A percentile compares a stretch with the other conserved stretches of the same genome.
Conservation (phyloP, 805 yeast genomes). For the Priceomyces fermenticarens region DNA sequence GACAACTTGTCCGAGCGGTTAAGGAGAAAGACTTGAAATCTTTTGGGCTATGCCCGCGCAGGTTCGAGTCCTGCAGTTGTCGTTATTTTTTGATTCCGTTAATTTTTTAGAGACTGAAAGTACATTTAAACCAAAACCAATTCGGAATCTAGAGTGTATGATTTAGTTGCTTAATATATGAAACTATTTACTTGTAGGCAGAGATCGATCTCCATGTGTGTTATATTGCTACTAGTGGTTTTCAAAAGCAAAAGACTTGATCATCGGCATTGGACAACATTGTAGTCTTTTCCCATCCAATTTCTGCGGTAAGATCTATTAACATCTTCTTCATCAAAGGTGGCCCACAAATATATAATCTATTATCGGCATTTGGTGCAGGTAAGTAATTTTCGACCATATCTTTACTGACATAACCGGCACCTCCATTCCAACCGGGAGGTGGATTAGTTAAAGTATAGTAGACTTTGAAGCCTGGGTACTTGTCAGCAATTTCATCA, state of each 20-base stretch:
- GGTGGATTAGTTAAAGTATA: conserved; percentile 53
- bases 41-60: conserved; percentile 51
- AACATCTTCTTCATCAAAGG: conserved; percentile 60
- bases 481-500: conserved; percentile 62
- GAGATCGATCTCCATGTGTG: neutral
- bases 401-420: conserved; percentile 60
- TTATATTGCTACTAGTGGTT: neutral
- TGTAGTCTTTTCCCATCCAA: conserved; percentile 59
- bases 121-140: no score
- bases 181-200: neutral
- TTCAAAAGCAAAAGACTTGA: conserved; percentile 56
- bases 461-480: conserved; percentile 59
- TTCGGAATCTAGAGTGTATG: no score
- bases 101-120: neutral
- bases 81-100: conserved; percentile 20
- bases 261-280: conserved; percentile 48
- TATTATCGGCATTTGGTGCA: conserved; percentile 42
- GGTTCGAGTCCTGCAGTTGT: conserved; percentile 51
- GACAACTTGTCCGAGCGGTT: conserved; percentile 49
- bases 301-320: conserved; percentile 47
- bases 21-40: conserved; percentile 48
- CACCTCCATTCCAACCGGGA: conserved; percentile 51
- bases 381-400: conserved; percentile 56
- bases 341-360: conserved; percentile 74
- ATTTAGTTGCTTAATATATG: no score